Conservation (phyloP, 2,329 filamentous ascomycete species). For the Pseudovirgaria hyperparasitica region DNA sequence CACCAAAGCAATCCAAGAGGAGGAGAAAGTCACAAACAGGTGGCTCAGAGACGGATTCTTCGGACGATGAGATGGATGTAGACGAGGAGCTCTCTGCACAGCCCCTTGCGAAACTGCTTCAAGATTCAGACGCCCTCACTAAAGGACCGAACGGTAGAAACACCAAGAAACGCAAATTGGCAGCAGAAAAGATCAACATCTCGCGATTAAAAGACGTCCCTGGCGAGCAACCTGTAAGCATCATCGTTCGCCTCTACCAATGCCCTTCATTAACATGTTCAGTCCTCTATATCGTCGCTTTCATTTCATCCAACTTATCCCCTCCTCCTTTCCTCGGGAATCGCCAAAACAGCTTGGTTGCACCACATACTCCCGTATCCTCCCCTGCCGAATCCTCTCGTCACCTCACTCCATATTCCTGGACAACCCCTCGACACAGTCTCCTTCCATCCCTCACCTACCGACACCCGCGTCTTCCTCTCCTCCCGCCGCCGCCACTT, state of each 20-base stretch:
- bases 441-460: conserved; percentile 56
- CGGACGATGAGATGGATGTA: conserved; percentile 43
- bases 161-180: conserved; percentile 56
- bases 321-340: conserved; percentile 79
- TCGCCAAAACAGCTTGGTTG: conserved; percentile 71
- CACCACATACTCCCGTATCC: conserved; percentile 75
- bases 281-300: conserved; percentile 66
- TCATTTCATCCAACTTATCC: conserved; percentile 84
- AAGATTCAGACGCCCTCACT: conserved; percentile 57
- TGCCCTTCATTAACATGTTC: conserved; percentile 6
- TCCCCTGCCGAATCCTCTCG: conserved; percentile 69
- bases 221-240: conserved; percentile 53
- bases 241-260: conserved; percentile 1
- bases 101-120: conserved; percentile 68
- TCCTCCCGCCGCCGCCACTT: conserved; percentile 83
- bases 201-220: conserved; percentile 79
- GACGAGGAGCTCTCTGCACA: conserved; percentile 47
- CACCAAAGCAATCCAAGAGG: conserved; percentile 28
- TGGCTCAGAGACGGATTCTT: conserved; percentile 36
- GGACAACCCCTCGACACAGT: conserved; percentile 75
- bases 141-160: conserved; percentile 32
- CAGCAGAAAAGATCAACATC: conserved; percentile 81
- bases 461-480: conserved; percentile 71
- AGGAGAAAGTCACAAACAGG: conserved; percentile 35
- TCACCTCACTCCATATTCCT: conserved; percentile 81